Percentiles rank a stretch among this genome's conserved stretches.
These are phyloP conservation scores for Globisporangium alternatum DNA, from an alignment of 352 stramenopile genomes.

Conservation along the genomic window DNA sequence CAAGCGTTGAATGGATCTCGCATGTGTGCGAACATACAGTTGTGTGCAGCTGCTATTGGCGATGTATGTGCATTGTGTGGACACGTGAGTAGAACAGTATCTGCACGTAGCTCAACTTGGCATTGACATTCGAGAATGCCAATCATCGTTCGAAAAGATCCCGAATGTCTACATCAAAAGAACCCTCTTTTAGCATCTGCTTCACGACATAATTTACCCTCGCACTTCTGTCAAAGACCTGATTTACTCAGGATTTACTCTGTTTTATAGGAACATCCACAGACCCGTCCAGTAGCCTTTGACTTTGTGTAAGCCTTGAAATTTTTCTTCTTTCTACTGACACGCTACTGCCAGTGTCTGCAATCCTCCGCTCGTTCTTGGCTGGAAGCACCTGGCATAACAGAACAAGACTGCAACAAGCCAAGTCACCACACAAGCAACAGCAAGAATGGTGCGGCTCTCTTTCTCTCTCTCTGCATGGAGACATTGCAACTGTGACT, in stretches of 20 bases:
- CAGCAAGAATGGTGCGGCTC: background rate
- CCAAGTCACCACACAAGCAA: background rate
- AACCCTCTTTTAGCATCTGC: background rate
- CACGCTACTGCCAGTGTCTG: background rate
- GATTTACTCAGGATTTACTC: background rate
- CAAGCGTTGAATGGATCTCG: background rate
- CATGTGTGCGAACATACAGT: background rate
- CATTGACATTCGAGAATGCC: slow-evolving; percentile 9
- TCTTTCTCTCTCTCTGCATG: background rate
- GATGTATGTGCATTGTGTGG: background rate
- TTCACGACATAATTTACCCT: background rate
- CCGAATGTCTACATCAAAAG: background rate
- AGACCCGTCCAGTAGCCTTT: too few species aligned
- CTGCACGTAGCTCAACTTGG: background rate
- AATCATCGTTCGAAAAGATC: slow-evolving; percentile 4
- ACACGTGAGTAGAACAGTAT: background rate
- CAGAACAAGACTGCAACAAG: slow-evolving; percentile 6
- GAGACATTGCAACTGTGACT: background rate
- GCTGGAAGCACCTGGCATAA: background rate
- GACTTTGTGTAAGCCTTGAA: background rate
- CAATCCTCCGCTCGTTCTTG: background rate
- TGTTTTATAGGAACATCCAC: background rate
- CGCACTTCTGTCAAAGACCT: background rate
- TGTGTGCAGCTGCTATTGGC: background rate
- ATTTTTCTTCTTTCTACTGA: too few species aligned